Base-by-base conservation (phyloP, 2,329 filamentous ascomycete species). In the Penicillium psychrosexuale region DNA sequence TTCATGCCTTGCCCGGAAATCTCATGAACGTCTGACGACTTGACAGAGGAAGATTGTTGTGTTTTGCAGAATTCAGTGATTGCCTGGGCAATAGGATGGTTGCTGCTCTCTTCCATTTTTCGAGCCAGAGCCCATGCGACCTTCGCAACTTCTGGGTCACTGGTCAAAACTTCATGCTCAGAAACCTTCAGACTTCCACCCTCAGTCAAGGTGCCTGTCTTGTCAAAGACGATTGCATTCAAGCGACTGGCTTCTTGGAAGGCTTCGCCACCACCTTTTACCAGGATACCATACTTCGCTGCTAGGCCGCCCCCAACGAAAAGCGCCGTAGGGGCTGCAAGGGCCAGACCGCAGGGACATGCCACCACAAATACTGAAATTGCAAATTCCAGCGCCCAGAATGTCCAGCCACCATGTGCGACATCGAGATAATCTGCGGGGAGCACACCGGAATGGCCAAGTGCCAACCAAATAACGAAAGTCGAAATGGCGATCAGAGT, bases 301-400 rank as follows among this genome's bases (percentile, higher is more conserved):
- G 90, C 90, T 17, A 94, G 76, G 1, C 90, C 90, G 34, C 88
- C 86, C 3, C 89, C 90, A 9, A 94, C 90, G 61, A 93, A 93
- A 33, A 95, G 73, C n/a, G 90, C 90, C 0, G 90, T 95, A 1
- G 90, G 90, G 0, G 90, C 90, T n/a, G 90, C 90, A 8, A 95
- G 83, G 1, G 87, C 90, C 13, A 95, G 80, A 2, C 90, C 90
- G 66, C 90, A 95, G 1, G 90, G 90, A 66, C 90, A 95, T 2
- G 90, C 90, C 28, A 95, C 87, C 33, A 95, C 89, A 62, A 95
- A 94, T 12, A 94, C 90, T 7, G 90, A 84, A 63, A 95, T 93
- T 15, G 90, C 88, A 65, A 86, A 86, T 48, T 84, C 78, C 49
- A 86, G 66, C 8, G 80, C 81, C 74, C 78, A 80, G 55, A 78